Base-by-base conservation (phyloP, 1,284 basidiomycete genomes). In the Abortiporus biennis region DNA sequence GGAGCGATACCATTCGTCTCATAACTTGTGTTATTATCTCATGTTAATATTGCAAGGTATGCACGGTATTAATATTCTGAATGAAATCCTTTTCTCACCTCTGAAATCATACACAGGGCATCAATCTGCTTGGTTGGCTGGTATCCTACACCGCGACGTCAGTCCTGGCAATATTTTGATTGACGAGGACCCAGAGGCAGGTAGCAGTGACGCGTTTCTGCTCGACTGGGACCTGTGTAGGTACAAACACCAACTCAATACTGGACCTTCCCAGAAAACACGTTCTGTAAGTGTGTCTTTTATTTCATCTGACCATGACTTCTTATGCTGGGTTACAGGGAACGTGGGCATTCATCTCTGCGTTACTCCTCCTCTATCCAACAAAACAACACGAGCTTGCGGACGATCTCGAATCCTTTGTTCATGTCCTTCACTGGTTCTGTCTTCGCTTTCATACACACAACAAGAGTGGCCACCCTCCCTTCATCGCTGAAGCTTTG, bases 301-400 rank as follows among this genome's bases (percentile, higher is more conserved):
- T 34, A 15, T 17, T n/a, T n/a, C n/a, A n/a, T n/a, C n/a, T n/a
- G n/a, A 20, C 9, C n/a, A 5, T n/a, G 12, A 30, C 25, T 31
- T n/a, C 24, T 33, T 32, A 6, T 11, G 12, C 9, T 3, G 17
- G 6, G 13, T 3, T 21, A 6, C 19, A 42, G 40, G 40, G 40
- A n/a, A 42, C 40, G 21, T 42, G 40, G 40, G 6, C 8, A 23
- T 42, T 42, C 23, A 35, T 42, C 9, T 42, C 40, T 15, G 40
- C 32, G 16, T 15, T 24, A 5, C 33, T 31, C 6, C 19, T 42
- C 13, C 11, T 5, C 5, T 42, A 36, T 19, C 40, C 40, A 15
- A 27, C 13, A 19, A 42, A 42, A 19, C 32, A 20, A 8, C 22
- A 15, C 15, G 32, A 42, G 22, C 32, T 42, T 12, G 4, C 40